Evolutionary conservation across 2,329 filamentous ascomycete genomes (phyloP).

Genomic region (Talaromyces sp.): DNA sequence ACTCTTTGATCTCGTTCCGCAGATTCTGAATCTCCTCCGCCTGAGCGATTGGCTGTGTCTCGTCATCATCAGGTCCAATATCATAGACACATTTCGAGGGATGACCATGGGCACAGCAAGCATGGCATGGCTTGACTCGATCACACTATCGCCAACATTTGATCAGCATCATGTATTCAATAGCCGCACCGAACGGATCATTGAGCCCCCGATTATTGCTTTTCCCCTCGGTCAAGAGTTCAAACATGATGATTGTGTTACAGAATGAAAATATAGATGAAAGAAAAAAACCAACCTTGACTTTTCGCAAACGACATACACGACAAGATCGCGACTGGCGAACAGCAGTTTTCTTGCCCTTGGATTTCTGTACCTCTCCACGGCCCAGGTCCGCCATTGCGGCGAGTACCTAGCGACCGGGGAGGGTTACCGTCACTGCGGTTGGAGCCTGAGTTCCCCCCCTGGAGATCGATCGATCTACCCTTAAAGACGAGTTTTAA

Average conservation of each 20-base stretch:
- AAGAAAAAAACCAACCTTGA: constrained; percentile 31
- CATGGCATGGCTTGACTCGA: constrained; percentile 38
- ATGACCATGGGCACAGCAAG: constrained; percentile 39
- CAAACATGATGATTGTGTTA: not conserved
- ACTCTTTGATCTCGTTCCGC: constrained; percentile 33
- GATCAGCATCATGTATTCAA: not conserved
- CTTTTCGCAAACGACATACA: constrained; percentile 37
- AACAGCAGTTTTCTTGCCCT: constrained; percentile 23
- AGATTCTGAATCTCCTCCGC: constrained; percentile 37
- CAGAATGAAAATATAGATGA: constrained; percentile 9
- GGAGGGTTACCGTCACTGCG: constrained; percentile 9
- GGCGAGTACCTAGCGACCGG: constrained; percentile 12
- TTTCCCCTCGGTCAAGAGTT: not conserved
- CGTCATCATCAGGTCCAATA: constrained; percentile 28
- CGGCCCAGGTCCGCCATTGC: constrained; percentile 15
- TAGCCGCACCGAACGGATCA: not conserved
- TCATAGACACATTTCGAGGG: constrained; percentile 39
- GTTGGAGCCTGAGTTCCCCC: not conserved
- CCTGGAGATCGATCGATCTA: not conserved
- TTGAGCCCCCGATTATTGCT: not conserved
- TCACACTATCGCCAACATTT: constrained; percentile 29
- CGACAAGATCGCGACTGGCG: constrained; percentile 39
- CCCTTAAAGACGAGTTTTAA: not conserved
- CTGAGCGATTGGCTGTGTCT: constrained; percentile 33
- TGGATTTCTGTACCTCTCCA: constrained; percentile 9